phyloP scores from a whole-genome alignment of 2,329 filamentous ascomycete genomes.

The Scedosporium minutisporum region DNA sequence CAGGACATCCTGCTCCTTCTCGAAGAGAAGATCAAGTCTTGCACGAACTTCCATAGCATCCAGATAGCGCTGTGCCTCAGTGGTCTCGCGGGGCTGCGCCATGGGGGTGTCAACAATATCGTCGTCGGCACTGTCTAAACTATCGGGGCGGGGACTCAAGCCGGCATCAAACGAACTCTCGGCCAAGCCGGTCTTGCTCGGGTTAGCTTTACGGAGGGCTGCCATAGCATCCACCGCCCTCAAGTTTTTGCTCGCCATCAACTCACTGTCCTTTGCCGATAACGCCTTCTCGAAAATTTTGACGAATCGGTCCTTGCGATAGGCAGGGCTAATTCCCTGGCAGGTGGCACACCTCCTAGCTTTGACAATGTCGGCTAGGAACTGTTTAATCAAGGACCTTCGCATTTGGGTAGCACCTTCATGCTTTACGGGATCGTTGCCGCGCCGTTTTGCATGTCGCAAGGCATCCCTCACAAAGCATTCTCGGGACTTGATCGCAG shows the following conservation, averaged over 20 bases:
- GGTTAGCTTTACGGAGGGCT: conserved; percentile 17
- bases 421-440: conserved; percentile 55
- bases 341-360: conserved; percentile 60
- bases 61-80: conserved; percentile 59
- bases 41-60: conserved; percentile 76
- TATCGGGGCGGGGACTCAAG: background rate
- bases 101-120: conserved; percentile 31
- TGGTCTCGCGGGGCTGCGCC: conserved; percentile 13
- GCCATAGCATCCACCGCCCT: conserved; percentile 62
- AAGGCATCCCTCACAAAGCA: conserved; percentile 50
- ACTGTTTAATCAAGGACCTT: conserved; percentile 67
- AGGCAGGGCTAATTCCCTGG: conserved; percentile 65
- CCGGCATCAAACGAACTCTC: conserved; percentile 39
- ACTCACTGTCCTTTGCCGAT: conserved; percentile 61
- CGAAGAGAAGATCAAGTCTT: conserved; percentile 68
- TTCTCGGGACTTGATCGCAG: conserved; percentile 20
- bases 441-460: conserved; percentile 30
- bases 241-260: conserved; percentile 63
- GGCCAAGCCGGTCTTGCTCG: conserved; percentile 17
- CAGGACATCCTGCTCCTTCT: conserved; percentile 77
- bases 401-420: conserved; percentile 74
- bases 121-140: conserved; percentile 30
- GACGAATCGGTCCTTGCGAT: conserved; percentile 80
- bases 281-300: conserved; percentile 89
- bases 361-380: conserved; percentile 63